phyloP scores from a whole-genome alignment of 306 rosid species.

The Astragalus glycyphyllos region DNA sequence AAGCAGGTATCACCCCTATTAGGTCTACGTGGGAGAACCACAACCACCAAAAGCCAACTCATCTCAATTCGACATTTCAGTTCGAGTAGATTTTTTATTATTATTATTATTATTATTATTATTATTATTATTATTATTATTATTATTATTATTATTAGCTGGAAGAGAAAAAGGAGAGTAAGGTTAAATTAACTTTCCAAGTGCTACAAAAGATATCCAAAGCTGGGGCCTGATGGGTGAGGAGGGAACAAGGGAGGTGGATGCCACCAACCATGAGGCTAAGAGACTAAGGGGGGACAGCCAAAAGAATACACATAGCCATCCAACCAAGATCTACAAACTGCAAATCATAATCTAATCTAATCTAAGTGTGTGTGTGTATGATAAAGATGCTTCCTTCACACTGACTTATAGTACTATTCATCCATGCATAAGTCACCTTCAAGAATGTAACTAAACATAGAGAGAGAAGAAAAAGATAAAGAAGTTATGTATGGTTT shows the following conservation, averaged over 20 bases:
- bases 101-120: no score
- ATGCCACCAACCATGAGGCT: slow-evolving; percentile 41
- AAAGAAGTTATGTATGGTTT: not conserved
- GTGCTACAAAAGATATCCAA: slow-evolving; percentile 11
- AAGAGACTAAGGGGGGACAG: not conserved
- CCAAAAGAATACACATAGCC: slow-evolving; percentile 5
- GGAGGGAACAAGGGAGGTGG: slow-evolving; percentile 40
- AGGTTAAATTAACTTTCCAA: not conserved
- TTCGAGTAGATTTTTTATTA: no score
- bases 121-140: no score
- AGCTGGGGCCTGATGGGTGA: slow-evolving; percentile 43
- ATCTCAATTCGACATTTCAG: no score
- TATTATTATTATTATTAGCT: no score
- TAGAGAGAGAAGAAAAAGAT: not conserved
- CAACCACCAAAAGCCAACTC: no score
- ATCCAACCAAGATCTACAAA: slow-evolving; percentile 3
- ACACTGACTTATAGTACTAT: slow-evolving; percentile 16
- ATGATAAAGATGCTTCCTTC: slow-evolving; percentile 15
- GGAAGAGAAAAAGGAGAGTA: not conserved
- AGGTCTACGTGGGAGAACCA: no score
- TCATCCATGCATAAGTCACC: slow-evolving; percentile 40
- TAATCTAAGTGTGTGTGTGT: not conserved
- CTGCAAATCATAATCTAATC: slow-evolving; percentile 18
- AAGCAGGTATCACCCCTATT: no score
- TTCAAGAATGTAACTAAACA: slow-evolving; percentile 46